A percentile compares a stretch with the other conserved stretches of the same genome.
Conservation (phyloP, 768 basidiomycete genomes). For the Harrya chromipes region DNA sequence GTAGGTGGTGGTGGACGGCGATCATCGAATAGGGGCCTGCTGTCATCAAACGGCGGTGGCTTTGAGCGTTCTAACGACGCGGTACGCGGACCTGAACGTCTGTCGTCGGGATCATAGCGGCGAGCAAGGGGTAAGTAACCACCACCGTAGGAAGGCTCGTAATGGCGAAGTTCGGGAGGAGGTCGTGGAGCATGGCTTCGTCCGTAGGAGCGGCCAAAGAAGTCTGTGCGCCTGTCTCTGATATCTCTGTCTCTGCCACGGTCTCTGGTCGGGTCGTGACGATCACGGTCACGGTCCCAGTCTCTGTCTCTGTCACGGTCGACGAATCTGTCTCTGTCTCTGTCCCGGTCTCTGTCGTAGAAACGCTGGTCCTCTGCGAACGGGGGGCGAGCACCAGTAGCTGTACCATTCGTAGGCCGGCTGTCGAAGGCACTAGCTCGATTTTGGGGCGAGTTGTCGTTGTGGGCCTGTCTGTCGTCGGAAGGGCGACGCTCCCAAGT, state of each 20-base stretch:
- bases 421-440: conserved; percentile 10
- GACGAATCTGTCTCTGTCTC: conserved; percentile 30
- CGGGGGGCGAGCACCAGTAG: conserved; percentile 15
- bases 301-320: conserved; percentile 34
- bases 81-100: conserved; percentile 21
- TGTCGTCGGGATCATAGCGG: conserved; percentile 32
- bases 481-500: conserved; percentile 29
- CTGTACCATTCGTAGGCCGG: conserved; percentile 8
- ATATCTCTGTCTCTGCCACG: conserved; percentile 33
- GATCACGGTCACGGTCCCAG: conserved; percentile 37
- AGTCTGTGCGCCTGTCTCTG: conserved; percentile 38
- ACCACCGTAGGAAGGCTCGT: conserved; percentile 41
- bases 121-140: conserved; percentile 34
- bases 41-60: conserved; percentile 31
- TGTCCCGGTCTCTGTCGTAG: conserved; percentile 35
- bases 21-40: conserved; percentile 29
- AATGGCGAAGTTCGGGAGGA: conserved; percentile 47
- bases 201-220: conserved; percentile 38
- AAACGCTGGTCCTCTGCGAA: conserved; percentile 29
- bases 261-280: conserved; percentile 21
- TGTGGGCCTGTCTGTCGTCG: conserved; percentile 30
- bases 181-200: conserved; percentile 40
- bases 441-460: conserved; percentile 12
- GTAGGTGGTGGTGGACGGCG: conserved; percentile 18
- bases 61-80: conserved; percentile 16